These are phyloP conservation scores for Catunica adiposa DNA, from an alignment of 2,329 filamentous ascomycete genomes.

Conservation along the genomic window DNA sequence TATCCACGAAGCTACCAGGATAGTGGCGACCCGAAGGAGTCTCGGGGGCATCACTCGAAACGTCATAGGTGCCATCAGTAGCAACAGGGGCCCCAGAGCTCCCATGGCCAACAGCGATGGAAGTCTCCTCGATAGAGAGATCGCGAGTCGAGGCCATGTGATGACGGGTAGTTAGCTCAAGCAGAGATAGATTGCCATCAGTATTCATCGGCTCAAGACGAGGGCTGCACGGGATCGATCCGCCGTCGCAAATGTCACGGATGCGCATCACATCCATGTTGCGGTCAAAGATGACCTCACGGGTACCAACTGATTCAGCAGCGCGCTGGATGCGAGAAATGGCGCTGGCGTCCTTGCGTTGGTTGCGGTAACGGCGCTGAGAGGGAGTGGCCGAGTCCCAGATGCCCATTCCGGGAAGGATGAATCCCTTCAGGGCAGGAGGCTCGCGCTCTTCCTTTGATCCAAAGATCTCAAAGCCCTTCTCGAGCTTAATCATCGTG, in stretches of 20 bases:
- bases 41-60: too few relatives aligned
- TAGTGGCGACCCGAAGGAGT: too few relatives aligned
- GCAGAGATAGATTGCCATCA: not conserved
- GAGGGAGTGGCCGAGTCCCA: slow-evolving; percentile 63
- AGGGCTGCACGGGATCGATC: slow-evolving; percentile 24
- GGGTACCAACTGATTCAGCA: slow-evolving; percentile 46
- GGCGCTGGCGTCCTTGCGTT: slow-evolving; percentile 61
- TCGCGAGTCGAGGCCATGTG: too few relatives aligned
- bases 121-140: too few relatives aligned
- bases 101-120: too few relatives aligned
- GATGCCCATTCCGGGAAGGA: slow-evolving; percentile 64
- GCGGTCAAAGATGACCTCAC: slow-evolving; percentile 45
- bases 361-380: slow-evolving; percentile 59
- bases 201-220: slow-evolving; percentile 3
- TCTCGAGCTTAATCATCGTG: slow-evolving; percentile 9
- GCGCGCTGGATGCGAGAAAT: slow-evolving; percentile 47
- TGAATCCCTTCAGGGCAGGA: slow-evolving; percentile 46
- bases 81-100: too few relatives aligned
- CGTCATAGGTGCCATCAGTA: too few relatives aligned
- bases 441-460: slow-evolving; percentile 8
- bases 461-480: slow-evolving; percentile 11
- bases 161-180: not conserved
- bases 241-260: slow-evolving; percentile 40
- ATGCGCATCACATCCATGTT: slow-evolving; percentile 35
- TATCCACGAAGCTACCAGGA: too few relatives aligned